A percentile compares a stretch with the other conserved stretches of the same genome.
Evolutionary conservation across 2,329 filamentous ascomycete species (phyloP).

Genomic region (Alternaria rosae): DNA sequence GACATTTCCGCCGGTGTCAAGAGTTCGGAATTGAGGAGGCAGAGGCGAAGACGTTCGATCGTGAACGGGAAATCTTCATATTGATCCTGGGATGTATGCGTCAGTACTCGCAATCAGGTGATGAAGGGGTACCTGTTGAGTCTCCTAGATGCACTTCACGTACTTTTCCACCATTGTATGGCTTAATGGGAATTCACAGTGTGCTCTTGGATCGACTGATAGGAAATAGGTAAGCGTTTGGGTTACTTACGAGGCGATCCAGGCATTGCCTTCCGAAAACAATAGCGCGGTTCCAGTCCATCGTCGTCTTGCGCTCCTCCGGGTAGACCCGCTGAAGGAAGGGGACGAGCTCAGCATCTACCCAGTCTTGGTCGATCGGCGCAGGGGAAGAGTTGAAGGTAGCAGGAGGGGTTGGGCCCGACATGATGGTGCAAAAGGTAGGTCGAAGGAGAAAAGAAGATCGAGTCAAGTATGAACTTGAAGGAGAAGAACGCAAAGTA

Average conservation of each 20-base stretch:
- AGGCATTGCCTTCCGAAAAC: neutral
- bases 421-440: neutral
- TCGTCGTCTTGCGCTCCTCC: neutral
- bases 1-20: constrained; percentile 4
- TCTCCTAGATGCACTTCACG: neutral
- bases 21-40: constrained; percentile 4
- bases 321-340: constrained; percentile 5
- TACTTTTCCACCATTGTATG: neutral
- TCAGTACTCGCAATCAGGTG: neutral
- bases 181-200: neutral
- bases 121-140: neutral
- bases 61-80: constrained; percentile 17
- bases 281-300: constrained; percentile 1
- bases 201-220: neutral
- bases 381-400: neutral
- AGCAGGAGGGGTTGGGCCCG: neutral
- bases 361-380: constrained; percentile 9
- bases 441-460: neutral
- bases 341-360: constrained; percentile 8
- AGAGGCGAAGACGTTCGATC: constrained; percentile 15
- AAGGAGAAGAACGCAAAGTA: neutral
- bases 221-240: neutral
- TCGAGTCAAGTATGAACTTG: neutral
- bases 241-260: constrained; percentile 6
- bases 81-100: neutral